Percentiles rank a stretch among this genome's conserved stretches.
Evolutionary conservation across 2,329 filamentous ascomycete genomes (phyloP).

Genomic region (Penicillium fuscoglaucum): DNA sequence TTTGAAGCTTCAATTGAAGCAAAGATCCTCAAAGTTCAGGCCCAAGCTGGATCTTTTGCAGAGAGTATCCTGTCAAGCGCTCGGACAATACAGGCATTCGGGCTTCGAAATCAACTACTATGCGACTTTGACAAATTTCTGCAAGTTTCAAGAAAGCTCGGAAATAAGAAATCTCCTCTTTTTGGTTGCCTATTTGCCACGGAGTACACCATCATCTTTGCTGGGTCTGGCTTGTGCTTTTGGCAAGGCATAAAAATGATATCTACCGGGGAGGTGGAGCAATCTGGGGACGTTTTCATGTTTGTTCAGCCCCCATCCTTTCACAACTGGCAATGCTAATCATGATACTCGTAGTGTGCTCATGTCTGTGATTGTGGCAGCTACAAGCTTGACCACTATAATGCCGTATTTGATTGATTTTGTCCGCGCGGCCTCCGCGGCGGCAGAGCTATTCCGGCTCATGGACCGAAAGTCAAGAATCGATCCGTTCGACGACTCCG

Average conservation of each 20-base stretch:
- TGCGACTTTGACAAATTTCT: slow-evolving; percentile 23
- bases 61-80: slow-evolving; percentile 21
- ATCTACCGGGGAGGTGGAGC: slow-evolving; percentile 29
- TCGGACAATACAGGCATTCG: slow-evolving; percentile 27
- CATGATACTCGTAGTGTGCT: slow-evolving; percentile 22
- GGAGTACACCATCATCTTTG: slow-evolving; percentile 18
- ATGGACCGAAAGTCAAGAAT: slow-evolving; percentile 41
- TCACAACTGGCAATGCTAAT: neutral
- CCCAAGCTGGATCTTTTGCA: slow-evolving; percentile 22
- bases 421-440: slow-evolving; percentile 44
- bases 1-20: slow-evolving; percentile 25
- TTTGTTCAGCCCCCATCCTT: slow-evolving; percentile 6
- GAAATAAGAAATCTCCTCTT: slow-evolving; percentile 20
- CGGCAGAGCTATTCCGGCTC: slow-evolving; percentile 41
- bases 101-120: slow-evolving; percentile 19
- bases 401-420: slow-evolving; percentile 42
- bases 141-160: slow-evolving; percentile 10
- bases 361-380: slow-evolving; percentile 34
- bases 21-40: slow-evolving; percentile 23
- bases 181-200: slow-evolving; percentile 22
- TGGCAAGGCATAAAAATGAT: slow-evolving; percentile 37
- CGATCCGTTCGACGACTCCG: slow-evolving; percentile 33
- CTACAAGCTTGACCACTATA: slow-evolving; percentile 36
- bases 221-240: slow-evolving; percentile 30
- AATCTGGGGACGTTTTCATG: slow-evolving; percentile 31